Base-by-base conservation (phyloP, 441 rosid genomes). In the Populus trichocarpa region DNA sequence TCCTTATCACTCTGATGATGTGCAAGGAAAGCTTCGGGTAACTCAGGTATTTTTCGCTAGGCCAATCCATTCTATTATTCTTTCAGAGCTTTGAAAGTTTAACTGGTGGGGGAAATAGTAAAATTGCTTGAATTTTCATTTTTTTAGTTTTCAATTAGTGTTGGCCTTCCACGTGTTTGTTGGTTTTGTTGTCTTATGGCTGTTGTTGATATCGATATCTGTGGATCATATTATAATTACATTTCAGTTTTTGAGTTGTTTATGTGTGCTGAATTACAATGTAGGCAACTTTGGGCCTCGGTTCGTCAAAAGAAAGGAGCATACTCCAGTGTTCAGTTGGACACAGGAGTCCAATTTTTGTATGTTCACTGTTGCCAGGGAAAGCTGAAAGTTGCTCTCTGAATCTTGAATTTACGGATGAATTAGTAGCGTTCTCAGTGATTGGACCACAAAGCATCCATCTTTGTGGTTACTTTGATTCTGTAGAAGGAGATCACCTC, bases 211-310 rank as follows among this genome's bases (percentile, higher is more conserved):
- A 38, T 16, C 11, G 25, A 8, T 6, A 57, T 23, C 36, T 30
- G 20, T 57, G 59, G 70, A 59, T 50, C 6, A 14, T 25, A 57
- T 57, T 8, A 20, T 40, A 10, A 36, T 28, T 71, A 9, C 38
- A 30, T 46, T 46, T 50, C 14, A 33, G 66, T 7, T 36, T 75
- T 75, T 66, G 46, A 20, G 72, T 57, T 25, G 13, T 61, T 67
- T 8, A 46, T 72, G 5, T 26, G 23, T 79, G n/a, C 72, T 72
- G 2, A 79, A 13, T 77, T 12, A 74, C 75, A 33, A 8, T 82
- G 71, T 79, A 96, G 99, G 99, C 99, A 70, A 94, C 98, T 70
- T 83, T 96, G 73, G 99, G 99, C 26, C 82, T 81, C 3, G 99
- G 99, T 80, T 87, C 85, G 4, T 80, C 91, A 3, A 59, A 70